Conservation (phyloP, 2,329 filamentous ascomycete genomes). For the Macrophomina phaseolina region DNA sequence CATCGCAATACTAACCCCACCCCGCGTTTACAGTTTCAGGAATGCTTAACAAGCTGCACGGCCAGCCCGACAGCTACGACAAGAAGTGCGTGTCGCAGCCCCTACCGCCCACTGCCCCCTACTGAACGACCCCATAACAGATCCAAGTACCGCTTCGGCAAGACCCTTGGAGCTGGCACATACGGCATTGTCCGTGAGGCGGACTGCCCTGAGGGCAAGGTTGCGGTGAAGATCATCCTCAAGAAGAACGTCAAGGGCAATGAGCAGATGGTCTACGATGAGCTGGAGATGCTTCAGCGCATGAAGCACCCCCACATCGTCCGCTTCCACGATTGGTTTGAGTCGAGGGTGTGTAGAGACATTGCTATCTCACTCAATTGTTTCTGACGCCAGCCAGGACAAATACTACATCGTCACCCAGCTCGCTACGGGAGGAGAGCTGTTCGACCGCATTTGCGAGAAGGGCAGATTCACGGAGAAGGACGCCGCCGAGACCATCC, state of each 20-base stretch:
- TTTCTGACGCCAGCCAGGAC: constrained; percentile 64
- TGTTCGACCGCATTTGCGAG: constrained; percentile 98
- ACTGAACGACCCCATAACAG: constrained; percentile 52
- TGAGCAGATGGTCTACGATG: constrained; percentile 98
- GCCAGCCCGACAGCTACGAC: constrained; percentile 97
- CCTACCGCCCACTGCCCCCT: constrained; percentile 17
- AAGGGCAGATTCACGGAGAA: constrained; percentile 98
- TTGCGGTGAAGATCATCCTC: constrained; percentile 97
- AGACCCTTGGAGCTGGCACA: constrained; percentile 92
- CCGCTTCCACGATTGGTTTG: constrained; percentile 98
- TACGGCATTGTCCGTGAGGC: constrained; percentile 98
- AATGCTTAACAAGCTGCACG: constrained; percentile 95
- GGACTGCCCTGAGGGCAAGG: constrained; percentile 81
- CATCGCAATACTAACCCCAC: constrained; percentile 30
- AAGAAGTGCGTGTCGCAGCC: constrained; percentile 73
- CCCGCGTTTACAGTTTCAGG: constrained; percentile 67
- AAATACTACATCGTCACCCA: constrained; percentile 99
- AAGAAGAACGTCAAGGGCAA: constrained; percentile 99
- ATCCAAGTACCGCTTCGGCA: constrained; percentile 87
- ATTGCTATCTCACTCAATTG: background rate
- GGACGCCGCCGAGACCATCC: constrained; percentile 94
- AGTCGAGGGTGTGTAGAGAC: constrained; percentile 75
- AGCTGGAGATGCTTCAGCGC: constrained; percentile 89
- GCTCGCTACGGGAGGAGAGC: constrained; percentile 90
- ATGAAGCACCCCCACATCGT: constrained; percentile 96